Evolutionary conservation across 331 rosid genomes (phyloP).

Genomic region (Pyrus hybrid): DNA sequence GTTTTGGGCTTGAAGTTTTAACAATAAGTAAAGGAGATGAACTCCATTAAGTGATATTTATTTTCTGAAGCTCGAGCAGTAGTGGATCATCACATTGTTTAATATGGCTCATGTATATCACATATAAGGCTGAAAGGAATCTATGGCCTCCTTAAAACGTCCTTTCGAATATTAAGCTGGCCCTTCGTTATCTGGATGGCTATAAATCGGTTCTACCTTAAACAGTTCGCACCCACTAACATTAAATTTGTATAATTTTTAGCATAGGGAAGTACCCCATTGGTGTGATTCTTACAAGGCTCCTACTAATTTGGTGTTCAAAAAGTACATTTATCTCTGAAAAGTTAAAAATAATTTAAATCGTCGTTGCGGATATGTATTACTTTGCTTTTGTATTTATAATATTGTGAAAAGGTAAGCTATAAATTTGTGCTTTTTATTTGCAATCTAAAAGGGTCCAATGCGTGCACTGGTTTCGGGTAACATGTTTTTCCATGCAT

Average conservation of each 20-base stretch:
- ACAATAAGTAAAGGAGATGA: too few species aligned
- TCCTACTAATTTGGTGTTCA: background rate
- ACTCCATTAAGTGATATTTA: too few species aligned
- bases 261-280: background rate
- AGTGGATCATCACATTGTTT: too few species aligned
- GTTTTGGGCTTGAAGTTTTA: too few species aligned
- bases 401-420: background rate
- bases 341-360: too few species aligned
- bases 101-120: too few species aligned
- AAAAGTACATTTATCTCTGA: background rate
- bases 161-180: background rate
- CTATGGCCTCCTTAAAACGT: background rate
- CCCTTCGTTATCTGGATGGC: slow-evolving; percentile 5
- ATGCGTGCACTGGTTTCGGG: background rate
- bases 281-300: background rate
- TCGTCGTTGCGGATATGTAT: too few species aligned
- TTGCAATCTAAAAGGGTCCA: background rate
- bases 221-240: background rate
- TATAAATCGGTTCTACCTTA: background rate
- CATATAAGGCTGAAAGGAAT: too few species aligned
- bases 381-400: too few species aligned
- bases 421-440: background rate
- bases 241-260: background rate
- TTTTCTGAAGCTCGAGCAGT: too few species aligned
- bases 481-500: background rate